Conservation (phyloP, 2,329 filamentous ascomycete species). For the Anthostomella pinea region DNA sequence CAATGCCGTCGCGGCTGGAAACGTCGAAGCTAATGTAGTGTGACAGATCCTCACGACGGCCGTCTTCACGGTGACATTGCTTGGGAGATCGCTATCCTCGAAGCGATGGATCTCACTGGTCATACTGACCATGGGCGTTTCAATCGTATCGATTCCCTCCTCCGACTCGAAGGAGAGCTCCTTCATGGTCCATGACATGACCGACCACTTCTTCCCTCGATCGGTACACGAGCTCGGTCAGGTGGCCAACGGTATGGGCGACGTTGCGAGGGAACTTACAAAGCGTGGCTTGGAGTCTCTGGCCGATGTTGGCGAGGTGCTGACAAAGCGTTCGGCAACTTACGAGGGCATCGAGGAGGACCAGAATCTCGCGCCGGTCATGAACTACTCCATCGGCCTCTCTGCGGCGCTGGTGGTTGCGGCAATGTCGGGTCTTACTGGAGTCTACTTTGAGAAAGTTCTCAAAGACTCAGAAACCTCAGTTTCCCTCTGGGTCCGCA, state of each 20-base stretch:
- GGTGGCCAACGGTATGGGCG: constrained; percentile 49
- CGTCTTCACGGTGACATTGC: constrained; percentile 76
- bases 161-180: constrained; percentile 53
- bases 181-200: constrained; percentile 60
- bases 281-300: constrained; percentile 42
- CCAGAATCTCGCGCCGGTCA: constrained; percentile 48
- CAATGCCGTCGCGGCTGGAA: background rate
- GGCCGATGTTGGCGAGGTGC: constrained; percentile 33
- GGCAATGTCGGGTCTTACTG: constrained; percentile 76
- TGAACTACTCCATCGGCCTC: constrained; percentile 79
- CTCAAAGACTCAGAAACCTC: constrained; percentile 77
- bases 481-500: constrained; percentile 87
- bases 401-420: constrained; percentile 76
- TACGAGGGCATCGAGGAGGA: constrained; percentile 83
- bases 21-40: constrained; percentile 7
- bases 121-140: constrained; percentile 77
- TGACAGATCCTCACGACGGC: constrained; percentile 77
- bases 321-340: constrained; percentile 74
- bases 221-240: constrained; percentile 75
- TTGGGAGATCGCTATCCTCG: constrained; percentile 66
- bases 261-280: constrained; percentile 50
- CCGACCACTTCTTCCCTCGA: constrained; percentile 70
- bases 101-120: constrained; percentile 80
- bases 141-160: constrained; percentile 77
- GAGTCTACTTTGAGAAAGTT: constrained; percentile 87